Evolutionary conservation across 2,329 filamentous ascomycete species (phyloP), one percentile per base, ranked within the genome.

Genomic region (Colletotrichum magnum): DNA sequence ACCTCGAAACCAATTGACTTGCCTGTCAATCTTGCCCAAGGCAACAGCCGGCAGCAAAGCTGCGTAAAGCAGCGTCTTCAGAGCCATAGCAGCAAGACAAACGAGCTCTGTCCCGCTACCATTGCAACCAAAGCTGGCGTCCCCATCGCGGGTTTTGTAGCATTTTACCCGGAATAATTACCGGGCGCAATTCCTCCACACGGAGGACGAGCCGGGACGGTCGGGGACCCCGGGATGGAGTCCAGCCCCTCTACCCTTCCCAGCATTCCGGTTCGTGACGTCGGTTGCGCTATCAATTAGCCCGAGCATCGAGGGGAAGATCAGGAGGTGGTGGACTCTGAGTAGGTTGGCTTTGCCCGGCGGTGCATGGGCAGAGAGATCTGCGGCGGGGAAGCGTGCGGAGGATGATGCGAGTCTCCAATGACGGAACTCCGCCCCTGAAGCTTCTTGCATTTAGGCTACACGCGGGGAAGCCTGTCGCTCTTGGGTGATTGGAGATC

Each of bases 81-180:
- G 0, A 24, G 10, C 12, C 63, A 68, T 68, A 1, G 6, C 47
- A 18, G 28, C 4, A 2, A 26, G 12, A 9, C 45, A 13, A 39
- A 39, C 9, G 5, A 15, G 15, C 12, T 53, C 47, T 26, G 39
- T 10, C 3, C 45, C 24, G 47, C 45, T 21, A 9, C n/a, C 6
- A 21, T 2, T 18, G 26, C 39, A 39, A 7, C 43, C 13, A 5
- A 15, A n/a, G 4, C 26, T 24, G 61, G 53, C 26, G 5, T 1
- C 18, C 10, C 32, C 32, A 16, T 6, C 13, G 16, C n/a, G 10
- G 32, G 16, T 58, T 58, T 68, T 68, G 53, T 68, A 68, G 60
- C 59, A 64, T 54, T 32, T 64, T 53, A 32, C 21, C 39, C 65
- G 65, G 65, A 64, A 54, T 1, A 68, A 68, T 58, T 64, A 45